Conservation (phyloP, 2,329 filamentous ascomycete genomes). For the Phoma sp. region DNA sequence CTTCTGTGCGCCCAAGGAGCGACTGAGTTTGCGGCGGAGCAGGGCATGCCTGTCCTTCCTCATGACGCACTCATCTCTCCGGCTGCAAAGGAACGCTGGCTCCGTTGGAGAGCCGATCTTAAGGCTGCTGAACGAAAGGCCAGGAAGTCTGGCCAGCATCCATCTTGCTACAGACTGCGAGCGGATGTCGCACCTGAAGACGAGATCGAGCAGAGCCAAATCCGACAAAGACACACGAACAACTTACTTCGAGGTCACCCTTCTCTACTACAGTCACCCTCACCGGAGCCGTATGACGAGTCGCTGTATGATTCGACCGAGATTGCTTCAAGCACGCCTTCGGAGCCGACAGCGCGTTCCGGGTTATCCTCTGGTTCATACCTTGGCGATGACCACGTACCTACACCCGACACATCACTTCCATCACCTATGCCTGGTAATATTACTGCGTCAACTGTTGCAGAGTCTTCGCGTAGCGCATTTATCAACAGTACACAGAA, state of each 20-base stretch:
- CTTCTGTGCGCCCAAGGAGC: slow-evolving; percentile 88
- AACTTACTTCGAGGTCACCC: slow-evolving; percentile 34
- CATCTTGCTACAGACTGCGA: slow-evolving; percentile 38
- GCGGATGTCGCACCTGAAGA: slow-evolving; percentile 34
- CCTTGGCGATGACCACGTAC: slow-evolving; percentile 23
- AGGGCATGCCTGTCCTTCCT: slow-evolving; percentile 75
- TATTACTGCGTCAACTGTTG: slow-evolving; percentile 24
- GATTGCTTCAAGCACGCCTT: slow-evolving; percentile 19
- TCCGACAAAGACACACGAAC: slow-evolving; percentile 48
- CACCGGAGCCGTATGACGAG: slow-evolving; percentile 35
- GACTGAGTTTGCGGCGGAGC: slow-evolving; percentile 81
- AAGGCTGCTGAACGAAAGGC: slow-evolving; percentile 64
- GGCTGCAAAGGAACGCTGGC: slow-evolving; percentile 78
- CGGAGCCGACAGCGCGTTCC: slow-evolving; percentile 25
- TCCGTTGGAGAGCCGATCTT: slow-evolving; percentile 78
- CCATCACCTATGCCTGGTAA: slow-evolving; percentile 9
- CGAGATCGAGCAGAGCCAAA: slow-evolving; percentile 24
- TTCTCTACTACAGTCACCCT: slow-evolving; percentile 20
- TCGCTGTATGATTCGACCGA: slow-evolving; percentile 22
- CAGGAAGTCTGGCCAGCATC: slow-evolving; percentile 37
- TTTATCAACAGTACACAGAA: slow-evolving; percentile 55
- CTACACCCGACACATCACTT: slow-evolving; percentile 27
- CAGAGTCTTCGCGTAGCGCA: slow-evolving; percentile 48
- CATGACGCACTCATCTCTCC: slow-evolving; percentile 82
- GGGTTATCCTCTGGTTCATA: slow-evolving; percentile 30